Evolutionary conservation across 257 asterid species (phyloP), one percentile per base, ranked within the genome.

Genomic region (Nicotiana noctiflora): DNA sequence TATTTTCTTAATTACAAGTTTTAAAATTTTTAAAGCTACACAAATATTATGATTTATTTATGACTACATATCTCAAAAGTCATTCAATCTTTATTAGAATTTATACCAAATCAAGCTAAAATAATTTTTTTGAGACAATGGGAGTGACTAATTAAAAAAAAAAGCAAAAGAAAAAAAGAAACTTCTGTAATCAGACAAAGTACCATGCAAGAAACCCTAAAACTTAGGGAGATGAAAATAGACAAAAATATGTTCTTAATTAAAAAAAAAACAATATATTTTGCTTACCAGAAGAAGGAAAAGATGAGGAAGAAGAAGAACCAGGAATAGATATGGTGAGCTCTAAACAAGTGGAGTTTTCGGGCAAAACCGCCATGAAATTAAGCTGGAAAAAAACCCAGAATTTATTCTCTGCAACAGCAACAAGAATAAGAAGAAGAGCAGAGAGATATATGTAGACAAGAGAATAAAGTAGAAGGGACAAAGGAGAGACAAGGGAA

Each of bases 241-340:
- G 27, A 25, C 27, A 8, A 5, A 34, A 34, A 5, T 4, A 34
- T 34, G 40, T 34, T 5, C 40, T 5, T 34, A 6, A 25, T 25
- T 25, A 34, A 34, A 4, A 4, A 4, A 34, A 34, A 34, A 34
- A 5, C 9, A 37, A 37, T 37, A 37, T 37, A 25, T 37, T 37
- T 37, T 37, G 9, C 52, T 85, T 87, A 93, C 97, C 95, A 29
- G 92, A 87, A 72, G 93, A 86, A 37, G 86, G 87, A 7, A 86
- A 55, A 78, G 92, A 84, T 37, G 87, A 75, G 74, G 91, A 87
- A 76, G 96, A 91, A 84, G 92, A 83, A 64, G 87, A 87, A 76
- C 92, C 91, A 0, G 94, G 95, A 66, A 92, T 87, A 64, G 97
- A 90, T 29, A 91, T 93, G 67, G 88, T 87, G 77, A 93, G 79